Percentiles rank a stretch among this genome's conserved stretches.
Conservation (phyloP, 2,329 filamentous ascomycete species). For the Neofusicoccum cordaticola region DNA sequence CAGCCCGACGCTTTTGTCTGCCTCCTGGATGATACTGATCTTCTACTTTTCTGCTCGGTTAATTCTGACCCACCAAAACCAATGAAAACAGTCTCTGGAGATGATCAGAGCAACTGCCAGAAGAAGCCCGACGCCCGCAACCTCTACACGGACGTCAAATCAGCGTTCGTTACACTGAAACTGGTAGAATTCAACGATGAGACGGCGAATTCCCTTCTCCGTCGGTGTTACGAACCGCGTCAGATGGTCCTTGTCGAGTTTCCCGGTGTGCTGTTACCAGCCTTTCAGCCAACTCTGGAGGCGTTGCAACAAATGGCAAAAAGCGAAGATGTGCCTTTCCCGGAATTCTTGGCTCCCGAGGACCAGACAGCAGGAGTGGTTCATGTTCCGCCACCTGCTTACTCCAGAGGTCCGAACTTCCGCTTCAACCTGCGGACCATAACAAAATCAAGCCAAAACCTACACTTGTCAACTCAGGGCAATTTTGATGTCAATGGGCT, state of each 20-base stretch:
- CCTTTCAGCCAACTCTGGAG: constrained; percentile 29
- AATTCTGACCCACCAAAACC: constrained; percentile 15
- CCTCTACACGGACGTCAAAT: constrained; percentile 15
- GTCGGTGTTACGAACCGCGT: constrained; percentile 20
- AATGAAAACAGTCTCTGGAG: background rate
- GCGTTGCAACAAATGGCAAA: constrained; percentile 24
- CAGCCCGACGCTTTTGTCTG: constrained; percentile 26
- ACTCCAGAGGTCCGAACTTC: constrained; percentile 25
- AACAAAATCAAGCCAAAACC: background rate
- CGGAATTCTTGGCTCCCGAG: constrained; percentile 28
- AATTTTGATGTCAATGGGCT: constrained; percentile 19
- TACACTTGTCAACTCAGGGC: constrained; percentile 16
- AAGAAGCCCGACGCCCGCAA: constrained; percentile 13
- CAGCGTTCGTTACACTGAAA: constrained; percentile 21
- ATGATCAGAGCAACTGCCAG: no score
- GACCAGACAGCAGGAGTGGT: background rate
- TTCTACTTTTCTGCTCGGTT: constrained; percentile 30
- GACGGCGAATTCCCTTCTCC: constrained; percentile 17
- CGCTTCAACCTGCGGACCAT: constrained; percentile 24
- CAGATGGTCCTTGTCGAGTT: constrained; percentile 27
- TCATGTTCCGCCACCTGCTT: constrained; percentile 27
- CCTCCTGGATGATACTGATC: constrained; percentile 25
- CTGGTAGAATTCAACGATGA: constrained; percentile 22
- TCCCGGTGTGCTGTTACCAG: constrained; percentile 28
- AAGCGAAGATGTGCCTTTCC: constrained; percentile 30